A percentile compares a stretch with the other conserved stretches of the same genome.
Conservation (phyloP, 208 protist species). For the Trypanosoma melophagium region DNA sequence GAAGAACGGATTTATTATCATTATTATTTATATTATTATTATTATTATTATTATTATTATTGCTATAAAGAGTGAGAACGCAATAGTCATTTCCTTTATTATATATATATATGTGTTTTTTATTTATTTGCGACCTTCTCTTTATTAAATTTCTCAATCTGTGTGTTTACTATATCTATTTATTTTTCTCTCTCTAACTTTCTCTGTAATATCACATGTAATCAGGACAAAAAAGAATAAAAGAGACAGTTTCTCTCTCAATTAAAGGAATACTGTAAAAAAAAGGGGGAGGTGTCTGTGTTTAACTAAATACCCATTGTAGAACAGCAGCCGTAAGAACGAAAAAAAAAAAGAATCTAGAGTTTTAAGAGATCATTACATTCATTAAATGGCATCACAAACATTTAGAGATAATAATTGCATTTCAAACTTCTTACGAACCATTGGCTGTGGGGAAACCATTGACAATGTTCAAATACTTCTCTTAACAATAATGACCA, state of each 20-base stretch:
- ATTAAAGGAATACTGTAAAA: no score
- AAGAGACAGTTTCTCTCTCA: no score
- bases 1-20: background rate
- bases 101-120: conserved; percentile 10
- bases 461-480: no score
- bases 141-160: conserved; percentile 17
- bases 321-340: background rate
- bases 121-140: background rate
- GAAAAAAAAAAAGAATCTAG: background rate
- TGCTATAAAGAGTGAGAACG: background rate
- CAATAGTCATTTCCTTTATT: background rate
- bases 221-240: background rate
- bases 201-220: background rate
- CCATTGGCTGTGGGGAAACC: no score
- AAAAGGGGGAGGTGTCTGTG: no score
- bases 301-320: no score
- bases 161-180: conserved; percentile 18
- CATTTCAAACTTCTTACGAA: no score
- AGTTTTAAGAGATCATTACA: background rate
- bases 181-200: conserved; percentile 19
- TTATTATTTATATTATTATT: no score
- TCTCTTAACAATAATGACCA: no score
- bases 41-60: no score
- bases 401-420: no score
- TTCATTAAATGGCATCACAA: background rate